Conservation (phyloP, 306 rosid species). For the Calophaca sinica region DNA sequence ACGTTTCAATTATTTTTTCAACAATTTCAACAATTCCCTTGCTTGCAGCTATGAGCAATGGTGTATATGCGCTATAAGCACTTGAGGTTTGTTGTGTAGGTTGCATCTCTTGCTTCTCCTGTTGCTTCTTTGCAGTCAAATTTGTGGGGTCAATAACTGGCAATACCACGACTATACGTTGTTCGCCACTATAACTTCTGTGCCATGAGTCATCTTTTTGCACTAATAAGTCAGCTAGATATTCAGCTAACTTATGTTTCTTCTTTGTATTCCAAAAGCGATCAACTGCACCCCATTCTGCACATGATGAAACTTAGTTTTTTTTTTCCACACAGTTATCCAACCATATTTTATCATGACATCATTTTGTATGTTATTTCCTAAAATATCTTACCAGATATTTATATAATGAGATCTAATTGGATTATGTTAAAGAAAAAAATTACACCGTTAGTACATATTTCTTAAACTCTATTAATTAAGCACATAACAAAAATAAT, state of each 20-base stretch:
- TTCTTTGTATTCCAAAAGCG: neutral
- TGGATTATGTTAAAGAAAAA: too few species aligned
- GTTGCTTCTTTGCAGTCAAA: too few species aligned
- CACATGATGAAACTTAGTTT: neutral
- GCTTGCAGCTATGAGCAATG: conserved; percentile 42
- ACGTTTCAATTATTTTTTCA: neutral
- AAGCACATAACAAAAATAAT: too few species aligned
- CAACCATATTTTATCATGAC: too few species aligned
- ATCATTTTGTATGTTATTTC: too few species aligned
- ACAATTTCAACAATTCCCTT: conserved; percentile 40
- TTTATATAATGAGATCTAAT: too few species aligned
- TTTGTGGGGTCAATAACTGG: neutral
- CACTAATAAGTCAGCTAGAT: neutral
- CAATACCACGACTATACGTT: neutral
- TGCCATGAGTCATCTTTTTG: conserved; percentile 21
- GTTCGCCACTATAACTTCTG: neutral
- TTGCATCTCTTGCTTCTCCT: too few species aligned
- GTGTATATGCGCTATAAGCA: neutral
- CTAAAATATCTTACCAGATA: too few species aligned
- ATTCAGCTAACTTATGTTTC: neutral
- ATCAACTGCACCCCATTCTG: neutral
- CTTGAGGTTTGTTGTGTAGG: neutral
- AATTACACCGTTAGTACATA: too few species aligned
- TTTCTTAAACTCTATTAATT: too few species aligned
- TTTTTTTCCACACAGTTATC: too few species aligned